Evolutionary conservation across 164 flowering plant genomes (phyloP), one percentile per base, ranked within the genome.

Genomic region (Houttuynia cordata): DNA sequence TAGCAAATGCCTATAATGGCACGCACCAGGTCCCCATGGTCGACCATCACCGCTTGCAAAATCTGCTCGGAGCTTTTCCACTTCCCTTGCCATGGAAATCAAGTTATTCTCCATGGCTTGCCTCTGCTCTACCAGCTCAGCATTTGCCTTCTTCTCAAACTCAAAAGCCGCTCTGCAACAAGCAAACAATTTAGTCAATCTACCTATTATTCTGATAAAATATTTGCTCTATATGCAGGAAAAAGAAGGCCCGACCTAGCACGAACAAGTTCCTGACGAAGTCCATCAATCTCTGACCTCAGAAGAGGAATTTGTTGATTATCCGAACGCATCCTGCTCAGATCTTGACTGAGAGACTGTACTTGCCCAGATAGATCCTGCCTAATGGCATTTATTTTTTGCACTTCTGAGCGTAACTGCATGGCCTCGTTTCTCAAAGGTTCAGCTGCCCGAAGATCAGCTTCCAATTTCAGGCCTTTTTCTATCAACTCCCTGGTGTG

Each of bases 61-160:
- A 67, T 93, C 97, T 30, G 86, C 88, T 39, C 89, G 88, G 20
- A 93, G 76, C 75, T 83, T 93, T 70, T 93, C 99, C 68, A 83
- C 84, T 76, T 93, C 99, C 49, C 96, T 86, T 47, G 96, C 94
- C 96, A 93, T 85, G 54, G 86, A 78, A 64, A 90, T 77, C 79
- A 93, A 68, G 69, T 86, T 88, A 67, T 85, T 90, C 80, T 93
- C 96, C 97, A 88, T 84, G 47, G 82, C 75, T 63, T 84, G 92
- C 58, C 87, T 79, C 66, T 93, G 97, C 56, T 88, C 96, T 80
- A 84, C 53, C 69, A 87, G 63, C 74, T 86, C 97, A 61, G 86
- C 71, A 59, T 79, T 80, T 50, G 81, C 86, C 73, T 87, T 86
- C 83, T 88, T 93, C 69, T 93, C 99, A 76, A 74, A 86, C 52